Percentiles rank a stretch among this genome's conserved stretches.
phyloP scores from a whole-genome alignment of 2,329 filamentous ascomycete species.

The Tolypocladium tropicale region DNA sequence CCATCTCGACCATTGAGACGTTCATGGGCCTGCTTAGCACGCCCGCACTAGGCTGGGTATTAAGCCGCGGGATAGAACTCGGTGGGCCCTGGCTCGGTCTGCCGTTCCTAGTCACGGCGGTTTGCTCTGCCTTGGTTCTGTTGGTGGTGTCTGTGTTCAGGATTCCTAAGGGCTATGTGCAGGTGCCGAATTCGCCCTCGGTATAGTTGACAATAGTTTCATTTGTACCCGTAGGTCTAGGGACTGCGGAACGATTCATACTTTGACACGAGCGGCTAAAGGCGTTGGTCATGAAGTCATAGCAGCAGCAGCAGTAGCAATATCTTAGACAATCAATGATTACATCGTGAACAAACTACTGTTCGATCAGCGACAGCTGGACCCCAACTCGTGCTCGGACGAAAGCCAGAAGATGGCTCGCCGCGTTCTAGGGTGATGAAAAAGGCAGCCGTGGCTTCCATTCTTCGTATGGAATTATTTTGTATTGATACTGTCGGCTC shows the following conservation, averaged over 20 bases:
- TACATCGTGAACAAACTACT: background rate
- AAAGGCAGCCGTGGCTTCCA: too few relatives aligned
- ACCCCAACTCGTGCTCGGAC: too few relatives aligned
- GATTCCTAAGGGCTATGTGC: slow-evolving; percentile 12
- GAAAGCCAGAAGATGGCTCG: background rate
- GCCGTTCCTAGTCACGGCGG: slow-evolving; percentile 31
- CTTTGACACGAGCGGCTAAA: background rate
- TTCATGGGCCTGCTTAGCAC: slow-evolving; percentile 34
- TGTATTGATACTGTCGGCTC: too few relatives aligned
- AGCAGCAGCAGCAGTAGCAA: background rate
- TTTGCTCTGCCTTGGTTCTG: slow-evolving; percentile 18
- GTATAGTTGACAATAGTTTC: too few relatives aligned
- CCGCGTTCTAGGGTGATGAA: too few relatives aligned
- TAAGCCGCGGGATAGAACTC: slow-evolving; percentile 32
- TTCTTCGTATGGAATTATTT: too few relatives aligned
- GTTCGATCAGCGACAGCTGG: too few relatives aligned
- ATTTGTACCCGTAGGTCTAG: too few relatives aligned
- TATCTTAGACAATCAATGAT: too few relatives aligned
- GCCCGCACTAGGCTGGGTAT: slow-evolving; percentile 35
- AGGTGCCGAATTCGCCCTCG: background rate
- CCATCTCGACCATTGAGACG: slow-evolving; percentile 39
- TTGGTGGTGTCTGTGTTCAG: slow-evolving; percentile 19
- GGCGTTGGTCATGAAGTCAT: background rate
- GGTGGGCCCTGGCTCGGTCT: slow-evolving; percentile 40
- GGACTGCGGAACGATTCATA: background rate